Evolutionary conservation across 2,329 filamentous ascomycete genomes (phyloP), one percentile per base, ranked within the genome.

Genomic region (Aspergillus hortae): DNA sequence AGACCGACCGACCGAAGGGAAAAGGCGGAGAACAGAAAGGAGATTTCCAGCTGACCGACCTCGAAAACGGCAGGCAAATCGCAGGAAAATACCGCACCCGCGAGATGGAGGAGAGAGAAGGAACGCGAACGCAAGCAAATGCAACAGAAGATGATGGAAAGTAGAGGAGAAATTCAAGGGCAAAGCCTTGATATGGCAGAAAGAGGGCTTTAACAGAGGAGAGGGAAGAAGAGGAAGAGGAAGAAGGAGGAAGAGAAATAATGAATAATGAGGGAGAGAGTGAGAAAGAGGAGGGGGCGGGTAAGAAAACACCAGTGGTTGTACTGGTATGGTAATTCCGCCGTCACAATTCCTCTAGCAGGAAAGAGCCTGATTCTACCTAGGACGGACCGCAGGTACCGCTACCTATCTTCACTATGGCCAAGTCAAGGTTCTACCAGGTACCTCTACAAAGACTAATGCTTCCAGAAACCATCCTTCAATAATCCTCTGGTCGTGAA

Each of bases 281-380:
- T n/a, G 48, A 55, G 44, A 46, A 46, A 52, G 47, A 55, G 46
- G 49, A 51, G 57, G 59, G 61, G 64, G 63, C 58, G 61, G 64
- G 64, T 56, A 56, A 44, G 52, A 32, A 36, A 40, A 33, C 33
- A 35, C 14, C 38, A n/a, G 35, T 11, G 12, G 35, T n/a, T 6
- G 35, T 38, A 38, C 15, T 11, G 35, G 35, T 38, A 38, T 38
- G 27, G 27, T 30, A 30, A 30, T 11, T 30, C 27, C 7, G 27
- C 27, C 27, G 27, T 30, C 27, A 30, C 27, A 9, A 30, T 30
- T 11, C 9, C 23, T 23, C 23, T 23, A 23, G 2, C 23, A 6
- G 23, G 23, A 23, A 23, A 23, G 23, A 23, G 6, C 23, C 23
- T 23, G 23, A 23, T 23, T 23, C 23, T 23, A 19, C 19, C 19